Percentiles rank a stretch among this genome's conserved stretches.
Conservation (phyloP, 768 basidiomycete species). For the Mycena leptocephala region DNA sequence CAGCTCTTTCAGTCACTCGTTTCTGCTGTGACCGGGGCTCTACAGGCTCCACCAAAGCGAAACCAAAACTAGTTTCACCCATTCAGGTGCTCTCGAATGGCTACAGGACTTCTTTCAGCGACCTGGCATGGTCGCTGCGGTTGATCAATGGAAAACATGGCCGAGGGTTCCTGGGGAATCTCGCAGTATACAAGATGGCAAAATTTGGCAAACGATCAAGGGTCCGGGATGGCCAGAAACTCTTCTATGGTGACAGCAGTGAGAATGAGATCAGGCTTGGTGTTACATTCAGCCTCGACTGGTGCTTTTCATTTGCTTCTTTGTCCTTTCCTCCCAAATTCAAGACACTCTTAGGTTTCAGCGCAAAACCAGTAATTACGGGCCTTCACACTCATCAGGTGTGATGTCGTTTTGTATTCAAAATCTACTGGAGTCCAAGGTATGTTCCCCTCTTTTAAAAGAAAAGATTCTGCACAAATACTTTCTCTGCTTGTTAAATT, state of each 20-base stretch:
- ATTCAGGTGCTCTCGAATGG: not conserved
- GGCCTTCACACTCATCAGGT: conserved; percentile 40
- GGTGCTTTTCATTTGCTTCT: not conserved
- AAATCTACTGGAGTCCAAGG: conserved; percentile 31
- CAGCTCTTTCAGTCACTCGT: not conserved
- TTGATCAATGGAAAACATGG: not conserved
- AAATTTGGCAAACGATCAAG: not conserved
- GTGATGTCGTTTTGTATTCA: conserved; percentile 36
- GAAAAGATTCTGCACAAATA: not conserved
- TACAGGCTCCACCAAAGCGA: not conserved
- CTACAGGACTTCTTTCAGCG: not conserved
- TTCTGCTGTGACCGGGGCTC: not conserved
- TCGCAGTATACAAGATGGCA: not conserved
- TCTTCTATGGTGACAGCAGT: not conserved
- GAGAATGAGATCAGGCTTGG: not conserved
- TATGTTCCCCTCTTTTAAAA: not conserved
- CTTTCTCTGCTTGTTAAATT: not conserved
- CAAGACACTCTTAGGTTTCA: conserved; percentile 12
- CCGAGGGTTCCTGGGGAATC: not conserved
- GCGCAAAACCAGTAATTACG: conserved; percentile 33
- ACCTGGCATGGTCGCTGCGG: not conserved
- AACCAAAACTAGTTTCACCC: not conserved
- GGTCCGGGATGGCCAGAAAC: not conserved
- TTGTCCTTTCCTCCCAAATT: not conserved
- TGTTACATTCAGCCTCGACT: not conserved